Base-by-base conservation (phyloP, 2,329 filamentous ascomycete genomes). In the Calcarisporium arbuscula region DNA sequence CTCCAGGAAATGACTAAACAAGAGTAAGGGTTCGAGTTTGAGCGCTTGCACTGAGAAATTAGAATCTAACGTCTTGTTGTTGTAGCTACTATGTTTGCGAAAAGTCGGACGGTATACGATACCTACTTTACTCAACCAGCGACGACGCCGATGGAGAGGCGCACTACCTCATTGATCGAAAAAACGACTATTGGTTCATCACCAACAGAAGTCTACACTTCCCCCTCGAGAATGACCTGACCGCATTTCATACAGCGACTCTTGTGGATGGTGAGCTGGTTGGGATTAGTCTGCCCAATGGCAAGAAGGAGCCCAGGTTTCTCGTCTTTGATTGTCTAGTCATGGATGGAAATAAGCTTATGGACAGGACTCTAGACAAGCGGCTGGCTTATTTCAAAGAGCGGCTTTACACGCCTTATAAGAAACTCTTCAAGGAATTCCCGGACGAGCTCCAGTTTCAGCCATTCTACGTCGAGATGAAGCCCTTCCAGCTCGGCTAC, bases 101-200 rank as follows among this genome's bases (percentile, higher is more conserved):
- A 63, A 98, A 98, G 67, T 95, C 90, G 1, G 92, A 98, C 56
- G 92, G 92, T 35, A 86, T 96, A 44, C 80, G 92, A 44, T 95
- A 94, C 58, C 75, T 98, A n/a, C 76, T 98, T 45, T 96, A 94
- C 67, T 79, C 92, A 45, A 87, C 85, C 32, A 59, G 67, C 7
- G 81, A 82, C 53, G 72, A 79, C 27, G 56, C 65, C 6, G 67
- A 65, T 35, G 46, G 55, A 31, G 87, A 94, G 56, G 74, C 81
- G 17, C 85, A 92, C 54, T 95, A 95, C 65, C 72, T 98, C 37
- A 95, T 98, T 62, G 90, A 98, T 64, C 87, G 92, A 54, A 94
- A 89, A 64, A 96, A 98, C 64, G 88, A 96, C 58, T 98, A 92
- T 68, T 95, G 90, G 75, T 87, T 74, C 53, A 77, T 96, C 41